Conservation (phyloP, 2,329 filamentous ascomycete species). For the Hypoxylon sp. region DNA sequence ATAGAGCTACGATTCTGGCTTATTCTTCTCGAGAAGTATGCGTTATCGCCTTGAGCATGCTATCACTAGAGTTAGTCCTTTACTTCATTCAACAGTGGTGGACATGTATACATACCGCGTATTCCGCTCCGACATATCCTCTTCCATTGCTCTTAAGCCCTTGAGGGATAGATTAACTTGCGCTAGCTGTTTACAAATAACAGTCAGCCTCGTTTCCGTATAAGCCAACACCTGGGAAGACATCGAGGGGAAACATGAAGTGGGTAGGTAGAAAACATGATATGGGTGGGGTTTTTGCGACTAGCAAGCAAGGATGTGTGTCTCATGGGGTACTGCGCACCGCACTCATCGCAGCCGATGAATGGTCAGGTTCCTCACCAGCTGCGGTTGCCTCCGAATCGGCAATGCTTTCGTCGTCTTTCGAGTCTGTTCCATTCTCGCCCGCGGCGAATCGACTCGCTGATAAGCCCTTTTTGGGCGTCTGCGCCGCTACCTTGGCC, state of each 20-base stretch:
- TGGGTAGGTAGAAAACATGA: constrained; percentile 11
- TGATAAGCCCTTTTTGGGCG: constrained; percentile 59
- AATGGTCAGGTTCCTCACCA: constrained; percentile 70
- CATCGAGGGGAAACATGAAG: constrained; percentile 4
- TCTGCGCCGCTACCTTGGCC: constrained; percentile 55
- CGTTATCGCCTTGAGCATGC: constrained; percentile 50
- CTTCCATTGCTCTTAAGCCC: constrained; percentile 62
- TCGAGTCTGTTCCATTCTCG: constrained; percentile 47
- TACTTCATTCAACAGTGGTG: background rate
- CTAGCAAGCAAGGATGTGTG: constrained; percentile 45
- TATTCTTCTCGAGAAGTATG: too few relatives aligned
- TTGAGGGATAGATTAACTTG: constrained; percentile 55
- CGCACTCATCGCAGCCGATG: constrained; percentile 72
- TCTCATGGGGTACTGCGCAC: constrained; percentile 64
- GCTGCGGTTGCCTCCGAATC: constrained; percentile 49
- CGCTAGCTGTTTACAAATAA: constrained; percentile 49
- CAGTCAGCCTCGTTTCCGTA: constrained; percentile 34
- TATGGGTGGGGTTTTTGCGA: constrained; percentile 39
- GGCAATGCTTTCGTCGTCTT: constrained; percentile 47
- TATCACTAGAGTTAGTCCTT: constrained; percentile 35
- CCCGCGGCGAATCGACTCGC: constrained; percentile 62
- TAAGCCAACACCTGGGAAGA: background rate
- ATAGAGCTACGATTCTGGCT: constrained; percentile 6
- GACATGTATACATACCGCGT: constrained; percentile 48
- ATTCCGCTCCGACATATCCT: constrained; percentile 65